A percentile compares a stretch with the other conserved stretches of the same genome.
phyloP scores from a whole-genome alignment of 129 eudicot species.

The Flaveria robusta region DNA sequence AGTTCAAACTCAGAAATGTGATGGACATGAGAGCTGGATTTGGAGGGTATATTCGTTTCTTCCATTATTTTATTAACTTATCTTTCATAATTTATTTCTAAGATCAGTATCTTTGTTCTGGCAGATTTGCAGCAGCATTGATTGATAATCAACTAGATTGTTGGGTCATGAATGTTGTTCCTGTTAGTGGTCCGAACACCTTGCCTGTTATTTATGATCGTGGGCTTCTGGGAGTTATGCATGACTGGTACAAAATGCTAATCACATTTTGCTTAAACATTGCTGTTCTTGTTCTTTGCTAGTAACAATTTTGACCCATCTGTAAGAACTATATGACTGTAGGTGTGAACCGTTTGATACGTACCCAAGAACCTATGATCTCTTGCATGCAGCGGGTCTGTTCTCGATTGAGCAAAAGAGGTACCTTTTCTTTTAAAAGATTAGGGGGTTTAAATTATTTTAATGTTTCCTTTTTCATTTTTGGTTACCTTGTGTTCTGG shows the following conservation, averaged over 20 bases:
- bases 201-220: slow-evolving; percentile 92
- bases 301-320: not conserved
- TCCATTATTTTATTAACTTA: not conserved
- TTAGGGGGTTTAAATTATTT: not conserved
- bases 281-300: not conserved
- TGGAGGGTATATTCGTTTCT: slow-evolving; percentile 74
- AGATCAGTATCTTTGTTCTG: slow-evolving; percentile 14
- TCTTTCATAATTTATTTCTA: not conserved
- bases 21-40: slow-evolving; percentile 98
- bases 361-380: slow-evolving; percentile 93
- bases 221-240: slow-evolving; percentile 94
- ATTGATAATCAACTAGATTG: slow-evolving; percentile 67
- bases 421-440: slow-evolving; percentile 35
- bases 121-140: slow-evolving; percentile 94
- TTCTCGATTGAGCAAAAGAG: slow-evolving; percentile 79
- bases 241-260: slow-evolving; percentile 74
- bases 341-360: slow-evolving; percentile 99
- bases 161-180: slow-evolving; percentile 96
- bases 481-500: slow-evolving; percentile 1
- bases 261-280: not conserved
- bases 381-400: slow-evolving; percentile 90
- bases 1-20: slow-evolving; percentile 71
- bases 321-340: slow-evolving; percentile 18
- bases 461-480: not conserved
- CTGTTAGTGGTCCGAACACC: slow-evolving; percentile 89